Base-by-base conservation (phyloP, 2,329 filamentous ascomycete genomes). In the Drechslerella coelobrocha region DNA sequence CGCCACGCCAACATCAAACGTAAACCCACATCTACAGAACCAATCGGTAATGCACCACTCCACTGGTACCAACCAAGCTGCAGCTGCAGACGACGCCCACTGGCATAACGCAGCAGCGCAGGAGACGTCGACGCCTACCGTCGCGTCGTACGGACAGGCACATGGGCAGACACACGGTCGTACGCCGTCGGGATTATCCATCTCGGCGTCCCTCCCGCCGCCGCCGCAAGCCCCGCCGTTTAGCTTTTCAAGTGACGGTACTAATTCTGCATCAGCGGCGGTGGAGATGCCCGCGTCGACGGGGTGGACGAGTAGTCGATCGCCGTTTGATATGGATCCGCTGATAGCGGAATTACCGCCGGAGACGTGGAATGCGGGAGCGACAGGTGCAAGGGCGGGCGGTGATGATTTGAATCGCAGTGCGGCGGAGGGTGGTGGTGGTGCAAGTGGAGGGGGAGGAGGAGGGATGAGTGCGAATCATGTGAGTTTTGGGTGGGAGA, bases 401-500 rank as follows among this genome's bases (percentile, higher is more conserved):
- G 53, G n/a, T 7, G 56, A 47, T 0, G 53, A 68, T 61, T 39
- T 68, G 24, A 68, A 61, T 52, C 24, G 63, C 8, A 51, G 62
- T n/a, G 62, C 53, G 14, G 55, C 50, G 26, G 31, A 56, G 50
- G 34, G 23, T 26, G 60, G 56, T 29, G 50, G 47, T 21, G 50
- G 14, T 39, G 23, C 47, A 24, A 21, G 21, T 24, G 23, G 17
- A 2, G 50, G 41, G 12, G 34, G 27, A 12, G 31, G 10, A 7
- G 37, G 29, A 39, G 24, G 50, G 7, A 62, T 69, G 57, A 69
- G 65, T 48, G 65, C 65, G 10, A 69, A 69, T 43, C 47, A 41
- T 27, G 59, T 61, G 17, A 61, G 57, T 29, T 69, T 69, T 37
- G 65, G 65, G 27, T 69, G 65, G 65, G 65, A 69, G 21, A 56